These are phyloP conservation scores for Thelonectria discophora DNA, from an alignment of 2,329 filamentous ascomycete genomes.

Conservation along the genomic window DNA sequence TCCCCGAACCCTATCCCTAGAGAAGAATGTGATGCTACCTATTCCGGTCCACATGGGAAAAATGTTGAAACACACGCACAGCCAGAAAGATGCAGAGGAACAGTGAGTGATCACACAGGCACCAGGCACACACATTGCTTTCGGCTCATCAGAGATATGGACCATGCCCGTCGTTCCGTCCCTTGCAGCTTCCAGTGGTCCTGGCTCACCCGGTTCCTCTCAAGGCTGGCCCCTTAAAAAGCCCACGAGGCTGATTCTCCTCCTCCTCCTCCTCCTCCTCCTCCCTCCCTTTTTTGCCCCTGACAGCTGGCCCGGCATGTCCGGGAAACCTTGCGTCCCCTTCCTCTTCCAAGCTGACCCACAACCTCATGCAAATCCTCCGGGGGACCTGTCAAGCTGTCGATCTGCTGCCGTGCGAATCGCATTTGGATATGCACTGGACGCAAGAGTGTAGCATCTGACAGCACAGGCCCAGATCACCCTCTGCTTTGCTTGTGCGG, in stretches of 20 bases:
- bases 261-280: too few species aligned
- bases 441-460: too few species aligned
- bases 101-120: too few species aligned
- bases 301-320: conserved; percentile 14
- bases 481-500: not conserved
- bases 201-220: not conserved
- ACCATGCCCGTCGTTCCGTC: conserved; percentile 4
- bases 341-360: not conserved
- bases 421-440: too few species aligned
- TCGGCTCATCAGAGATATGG: not conserved
- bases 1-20: too few species aligned
- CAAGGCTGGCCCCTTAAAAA: conserved; percentile 3
- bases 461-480: not conserved
- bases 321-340: conserved; percentile 16
- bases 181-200: conserved; percentile 10
- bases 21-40: too few species aligned
- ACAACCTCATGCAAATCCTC: conserved; percentile 18
- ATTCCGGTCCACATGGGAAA: not conserved
- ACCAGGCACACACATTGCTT: conserved; percentile 6
- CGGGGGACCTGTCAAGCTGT: conserved; percentile 21
- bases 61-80: conserved; percentile 4
- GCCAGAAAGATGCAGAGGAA: too few species aligned
- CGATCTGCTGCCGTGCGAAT: conserved; percentile 9
- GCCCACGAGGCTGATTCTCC: conserved; percentile 14
- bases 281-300: too few species aligned